A percentile compares a stretch with the other conserved stretches of the same genome.
Evolutionary conservation across 2,329 filamentous ascomycete species (phyloP).

Genomic region (Corinectria fuckeliana): DNA sequence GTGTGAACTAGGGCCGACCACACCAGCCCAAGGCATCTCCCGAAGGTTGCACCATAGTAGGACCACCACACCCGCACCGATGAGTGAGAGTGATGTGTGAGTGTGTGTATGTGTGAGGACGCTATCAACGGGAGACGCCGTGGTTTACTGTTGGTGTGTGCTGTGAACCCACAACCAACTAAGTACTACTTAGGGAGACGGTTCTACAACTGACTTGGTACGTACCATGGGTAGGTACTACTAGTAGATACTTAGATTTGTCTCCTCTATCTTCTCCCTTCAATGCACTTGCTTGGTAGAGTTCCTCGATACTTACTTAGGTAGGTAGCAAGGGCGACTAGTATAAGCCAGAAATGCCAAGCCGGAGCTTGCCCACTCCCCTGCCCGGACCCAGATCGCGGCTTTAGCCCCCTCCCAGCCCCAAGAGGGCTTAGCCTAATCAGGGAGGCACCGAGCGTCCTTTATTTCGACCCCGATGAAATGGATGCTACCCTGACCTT

Average conservation of each 20-base stretch:
- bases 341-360: constrained; percentile 24
- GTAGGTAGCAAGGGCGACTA: not conserved
- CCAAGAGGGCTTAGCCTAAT: constrained; percentile 27
- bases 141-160: not conserved
- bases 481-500: not conserved
- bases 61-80: not conserved
- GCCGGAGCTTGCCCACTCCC: constrained; percentile 23
- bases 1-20: constrained; percentile 9
- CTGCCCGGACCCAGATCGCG: constrained; percentile 31
- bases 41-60: constrained; percentile 10
- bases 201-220: no score
- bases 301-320: no score
- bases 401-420: constrained; percentile 18
- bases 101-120: constrained; percentile 3
- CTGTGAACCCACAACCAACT: constrained; percentile 5
- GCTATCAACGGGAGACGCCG: constrained; percentile 4
- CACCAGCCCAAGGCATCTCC: not conserved
- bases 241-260: not conserved
- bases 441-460: constrained; percentile 25
- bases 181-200: no score
- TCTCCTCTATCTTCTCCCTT: not conserved
- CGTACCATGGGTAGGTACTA: no score
- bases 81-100: not conserved
- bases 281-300: not conserved
- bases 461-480: constrained; percentile 15